phyloP scores from a whole-genome alignment of 164 flowering plant genomes.

The Cinnamomum chago region DNA sequence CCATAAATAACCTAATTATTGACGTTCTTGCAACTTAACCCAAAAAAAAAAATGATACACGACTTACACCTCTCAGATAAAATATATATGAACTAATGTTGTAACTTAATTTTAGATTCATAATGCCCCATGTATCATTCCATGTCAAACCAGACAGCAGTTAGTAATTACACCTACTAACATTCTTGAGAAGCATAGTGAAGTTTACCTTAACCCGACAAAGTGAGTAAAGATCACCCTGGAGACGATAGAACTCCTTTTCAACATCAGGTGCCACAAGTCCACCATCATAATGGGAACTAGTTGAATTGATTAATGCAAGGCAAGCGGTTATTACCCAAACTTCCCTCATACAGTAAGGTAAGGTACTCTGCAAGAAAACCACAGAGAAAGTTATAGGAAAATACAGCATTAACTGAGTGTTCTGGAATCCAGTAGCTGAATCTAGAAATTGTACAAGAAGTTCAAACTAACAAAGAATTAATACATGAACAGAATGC shows the following conservation, averaged over 20 bases:
- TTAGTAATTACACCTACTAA: neutral
- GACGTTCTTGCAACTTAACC: no score
- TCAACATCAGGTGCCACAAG: conserved; percentile 66
- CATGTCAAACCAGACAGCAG: neutral
- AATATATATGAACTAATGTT: neutral
- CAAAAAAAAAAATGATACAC: no score
- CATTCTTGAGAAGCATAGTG: neutral
- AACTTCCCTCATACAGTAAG: conserved; percentile 93
- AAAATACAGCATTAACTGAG: neutral
- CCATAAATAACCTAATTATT: no score
- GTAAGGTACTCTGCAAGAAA: conserved; percentile 55
- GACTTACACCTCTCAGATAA: no score
- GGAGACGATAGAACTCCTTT: conserved; percentile 87
- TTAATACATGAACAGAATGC: conserved; percentile 3
- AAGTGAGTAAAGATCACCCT: conserved; percentile 89
- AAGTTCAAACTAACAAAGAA: neutral
- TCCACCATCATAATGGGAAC: conserved; percentile 57
- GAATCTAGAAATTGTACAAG: neutral
- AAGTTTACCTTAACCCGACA: conserved; percentile 73
- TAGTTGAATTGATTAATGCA: conserved; percentile 60
- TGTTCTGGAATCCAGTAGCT: neutral
- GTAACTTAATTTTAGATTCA: no score
- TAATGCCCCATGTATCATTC: neutral
- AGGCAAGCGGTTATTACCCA: conserved; percentile 94
- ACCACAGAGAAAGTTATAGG: neutral